Evolutionary conservation across 2,329 filamentous ascomycete genomes (phyloP).

Genomic region (Clonostachys chloroleuca): DNA sequence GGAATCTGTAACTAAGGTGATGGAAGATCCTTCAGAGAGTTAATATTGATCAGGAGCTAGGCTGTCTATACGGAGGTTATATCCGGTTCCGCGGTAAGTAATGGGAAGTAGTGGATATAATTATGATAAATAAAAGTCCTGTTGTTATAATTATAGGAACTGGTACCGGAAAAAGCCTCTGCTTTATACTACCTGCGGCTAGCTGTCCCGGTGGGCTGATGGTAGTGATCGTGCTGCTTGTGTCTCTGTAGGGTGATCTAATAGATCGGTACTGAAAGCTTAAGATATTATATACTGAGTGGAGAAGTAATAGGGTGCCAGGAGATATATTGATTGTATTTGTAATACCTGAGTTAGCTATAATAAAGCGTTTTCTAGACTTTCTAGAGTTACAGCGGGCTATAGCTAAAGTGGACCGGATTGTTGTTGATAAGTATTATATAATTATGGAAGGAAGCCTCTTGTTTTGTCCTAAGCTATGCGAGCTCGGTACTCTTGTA

Average conservation of each 20-base stretch:
- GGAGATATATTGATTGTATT: not conserved
- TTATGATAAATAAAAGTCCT: constrained; percentile 1
- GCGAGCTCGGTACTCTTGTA: not conserved
- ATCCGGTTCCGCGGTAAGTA: constrained; percentile 3
- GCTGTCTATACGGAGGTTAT: not conserved
- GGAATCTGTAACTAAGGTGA: not conserved
- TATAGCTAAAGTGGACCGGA: not conserved
- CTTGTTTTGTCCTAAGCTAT: not conserved
- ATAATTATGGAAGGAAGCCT: not conserved
- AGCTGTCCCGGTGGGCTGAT: not conserved
- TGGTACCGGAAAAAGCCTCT: constrained; percentile 6
- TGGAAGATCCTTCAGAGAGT: not conserved
- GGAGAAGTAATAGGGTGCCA: not conserved
- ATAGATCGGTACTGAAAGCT: not conserved
- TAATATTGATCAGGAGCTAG: not conserved
- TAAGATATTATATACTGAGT: not conserved
- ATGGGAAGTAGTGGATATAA: not conserved
- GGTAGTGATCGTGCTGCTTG: constrained; percentile 2
- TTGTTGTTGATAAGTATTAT: constrained; percentile 1
- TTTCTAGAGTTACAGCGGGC: not conserved
- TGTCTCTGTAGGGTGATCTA: constrained; percentile 1
- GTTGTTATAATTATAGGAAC: constrained; percentile 5
- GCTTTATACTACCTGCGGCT: constrained; percentile 6
- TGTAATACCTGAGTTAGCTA: not conserved
- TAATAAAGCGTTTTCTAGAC: constrained; percentile 1